phyloP scores from a whole-genome alignment of 495 filamentous ascomycete genomes.

The Hypoxylon cercidicola region DNA sequence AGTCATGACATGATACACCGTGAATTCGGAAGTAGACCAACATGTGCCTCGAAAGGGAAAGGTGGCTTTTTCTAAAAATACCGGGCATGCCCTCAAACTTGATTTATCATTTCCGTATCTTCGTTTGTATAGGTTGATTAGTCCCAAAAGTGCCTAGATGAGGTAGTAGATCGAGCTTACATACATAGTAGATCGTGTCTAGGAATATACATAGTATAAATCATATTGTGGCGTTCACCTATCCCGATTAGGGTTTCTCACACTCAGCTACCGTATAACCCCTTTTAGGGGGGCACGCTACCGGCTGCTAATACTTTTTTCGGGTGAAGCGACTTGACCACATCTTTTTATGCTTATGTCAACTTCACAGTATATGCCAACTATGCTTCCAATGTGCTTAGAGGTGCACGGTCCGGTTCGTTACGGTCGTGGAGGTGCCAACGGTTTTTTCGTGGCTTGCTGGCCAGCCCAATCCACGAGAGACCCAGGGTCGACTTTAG shows the following conservation, averaged over 20 bases:
- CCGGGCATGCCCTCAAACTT: not conserved
- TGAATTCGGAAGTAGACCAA: slow-evolving; percentile 4
- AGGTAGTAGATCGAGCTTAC: no score
- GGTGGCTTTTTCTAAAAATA: slow-evolving; percentile 22
- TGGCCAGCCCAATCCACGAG: slow-evolving; percentile 25
- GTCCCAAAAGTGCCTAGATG: not conserved
- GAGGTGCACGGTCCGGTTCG: slow-evolving; percentile 20
- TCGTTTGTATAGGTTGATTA: slow-evolving; percentile 21
- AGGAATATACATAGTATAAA: not conserved
- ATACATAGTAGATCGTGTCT: no score
- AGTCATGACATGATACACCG: slow-evolving; percentile 3
- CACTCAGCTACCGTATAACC: slow-evolving; percentile 19
- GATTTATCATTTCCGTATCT: slow-evolving; percentile 2
- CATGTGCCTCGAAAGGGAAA: not conserved
- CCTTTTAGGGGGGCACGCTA: slow-evolving; percentile 3
- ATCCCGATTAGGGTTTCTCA: not conserved
- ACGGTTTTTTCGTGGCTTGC: slow-evolving; percentile 11
- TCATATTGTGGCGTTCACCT: slow-evolving; percentile 20
- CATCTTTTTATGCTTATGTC: slow-evolving; percentile 29
- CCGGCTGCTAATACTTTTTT: slow-evolving; percentile 27
- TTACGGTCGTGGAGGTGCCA: slow-evolving; percentile 19
- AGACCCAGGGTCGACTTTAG: slow-evolving; percentile 31
- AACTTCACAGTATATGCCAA: slow-evolving; percentile 9
- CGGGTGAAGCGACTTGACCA: slow-evolving; percentile 19
- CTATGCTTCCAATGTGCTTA: slow-evolving; percentile 8